phyloP scores from a whole-genome alignment of 192 early-diverging fungal genomes.

The Dimargaris verticillata region DNA sequence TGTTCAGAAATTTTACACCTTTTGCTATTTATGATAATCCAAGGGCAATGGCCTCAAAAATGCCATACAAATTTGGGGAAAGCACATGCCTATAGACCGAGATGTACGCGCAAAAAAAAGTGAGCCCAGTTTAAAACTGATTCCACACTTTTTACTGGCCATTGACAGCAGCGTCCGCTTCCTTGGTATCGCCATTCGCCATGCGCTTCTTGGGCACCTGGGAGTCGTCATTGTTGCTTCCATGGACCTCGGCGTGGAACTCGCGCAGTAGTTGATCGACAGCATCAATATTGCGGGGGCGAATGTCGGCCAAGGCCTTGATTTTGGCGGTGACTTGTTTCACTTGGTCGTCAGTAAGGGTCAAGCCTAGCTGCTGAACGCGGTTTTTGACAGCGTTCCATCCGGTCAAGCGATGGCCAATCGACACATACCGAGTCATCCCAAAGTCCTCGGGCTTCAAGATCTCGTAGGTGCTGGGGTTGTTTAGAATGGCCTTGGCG shows the following conservation, averaged over 20 bases:
- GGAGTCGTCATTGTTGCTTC: neutral
- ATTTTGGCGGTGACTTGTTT: constrained; percentile 88
- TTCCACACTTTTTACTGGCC: too few species aligned
- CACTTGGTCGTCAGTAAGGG: constrained; percentile 70
- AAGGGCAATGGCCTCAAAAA: too few species aligned
- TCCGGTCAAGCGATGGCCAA: constrained; percentile 91
- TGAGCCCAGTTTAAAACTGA: too few species aligned
- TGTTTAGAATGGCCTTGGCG: constrained; percentile 98
- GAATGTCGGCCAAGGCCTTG: constrained; percentile 87
- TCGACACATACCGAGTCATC: constrained; percentile 93
- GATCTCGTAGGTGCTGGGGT: constrained; percentile 96
- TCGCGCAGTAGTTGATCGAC: constrained; percentile 70
- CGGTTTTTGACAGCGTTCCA: constrained; percentile 99
- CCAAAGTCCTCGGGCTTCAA: constrained; percentile 96
- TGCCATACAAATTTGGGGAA: too few species aligned
- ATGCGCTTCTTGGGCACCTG: neutral
- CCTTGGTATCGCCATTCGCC: constrained; percentile 1
- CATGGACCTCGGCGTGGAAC: constrained; percentile 35
- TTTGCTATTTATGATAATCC: too few species aligned
- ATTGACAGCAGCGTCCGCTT: neutral
- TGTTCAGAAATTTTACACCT: too few species aligned
- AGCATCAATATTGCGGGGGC: constrained; percentile 81
- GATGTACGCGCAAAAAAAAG: too few species aligned
- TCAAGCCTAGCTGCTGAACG: constrained; percentile 77
- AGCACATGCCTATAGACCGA: too few species aligned